Evolutionary conservation across 129 eudicot genomes (phyloP), one percentile per base, ranked within the genome.

Genomic region (Flaveria brownii): DNA sequence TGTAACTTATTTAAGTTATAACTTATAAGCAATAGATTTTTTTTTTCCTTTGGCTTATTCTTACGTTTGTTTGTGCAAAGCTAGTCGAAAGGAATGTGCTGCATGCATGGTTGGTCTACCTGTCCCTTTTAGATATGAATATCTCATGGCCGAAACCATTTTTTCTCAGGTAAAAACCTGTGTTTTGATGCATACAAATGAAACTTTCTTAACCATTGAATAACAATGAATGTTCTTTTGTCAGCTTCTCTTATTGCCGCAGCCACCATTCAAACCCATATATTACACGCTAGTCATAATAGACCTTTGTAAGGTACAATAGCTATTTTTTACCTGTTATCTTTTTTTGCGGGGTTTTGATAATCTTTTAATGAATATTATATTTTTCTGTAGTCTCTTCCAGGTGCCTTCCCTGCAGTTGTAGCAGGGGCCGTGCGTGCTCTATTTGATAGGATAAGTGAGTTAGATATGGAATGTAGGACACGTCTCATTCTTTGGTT

Each of bases 81-180:
- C 88, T 90, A 93, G 98, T 86, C 98, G 98, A 69, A 94, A 94
- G 85, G 98, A 94, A 84, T 89, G 97, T 79, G 98, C 97, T 69
- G 83, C 98, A 22, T 87, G 90, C 90, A 87, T 94, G 98, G 98
- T 86, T 76, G 97, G 98, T 47, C 83, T 94, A 51, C 98, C 98
- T 5, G 98, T 94, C 2, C 90, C 93, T 69, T 94, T 94, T 66
- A 84, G 98, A 72, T 94, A 94, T 36, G 98, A 94, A 82, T 86
- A 94, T 81, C 97, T 94, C 18, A 88, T 94, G 98, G 98, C 98
- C 18, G 98, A 94, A 86, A 94, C 98, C 2, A 91, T 94, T 64
- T 94, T 94, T 75, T 94, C 98, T 65, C 98, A 93, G 98, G 98
- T 93, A 83, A 12, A 54, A 69, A 68, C 23, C 33, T 33, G 22